Evolutionary conservation across 495 filamentous ascomycete species (phyloP).

Genomic region (Aspergillus ostianus): DNA sequence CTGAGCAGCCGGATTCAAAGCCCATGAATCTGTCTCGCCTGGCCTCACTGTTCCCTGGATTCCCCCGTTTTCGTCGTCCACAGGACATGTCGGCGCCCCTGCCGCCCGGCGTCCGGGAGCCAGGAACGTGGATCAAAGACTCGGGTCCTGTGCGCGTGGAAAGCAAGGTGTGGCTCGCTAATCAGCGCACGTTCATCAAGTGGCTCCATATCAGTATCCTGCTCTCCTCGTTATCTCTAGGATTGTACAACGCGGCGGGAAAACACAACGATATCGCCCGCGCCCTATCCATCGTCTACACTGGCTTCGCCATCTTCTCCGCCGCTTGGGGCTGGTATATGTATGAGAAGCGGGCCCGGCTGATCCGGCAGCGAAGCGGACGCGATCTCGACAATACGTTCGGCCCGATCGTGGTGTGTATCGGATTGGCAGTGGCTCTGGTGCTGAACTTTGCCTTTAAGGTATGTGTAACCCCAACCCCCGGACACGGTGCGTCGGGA

Average conservation of each 20-base stretch:
- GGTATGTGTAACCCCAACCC: conserved; percentile 24
- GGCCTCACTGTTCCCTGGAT: conserved; percentile 63
- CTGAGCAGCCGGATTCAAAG: conserved; percentile 17
- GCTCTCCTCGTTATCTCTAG: conserved; percentile 76
- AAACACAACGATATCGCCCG: conserved; percentile 68
- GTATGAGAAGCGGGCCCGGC: conserved; percentile 67
- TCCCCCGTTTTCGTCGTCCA: conserved; percentile 67
- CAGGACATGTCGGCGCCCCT: conserved; percentile 49
- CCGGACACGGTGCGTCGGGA: neutral
- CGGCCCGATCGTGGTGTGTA: conserved; percentile 80
- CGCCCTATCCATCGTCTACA: conserved; percentile 75
- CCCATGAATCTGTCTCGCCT: conserved; percentile 41
- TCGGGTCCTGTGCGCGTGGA: conserved; percentile 85
- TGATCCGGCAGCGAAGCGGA: conserved; percentile 82
- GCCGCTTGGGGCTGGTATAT: conserved; percentile 85
- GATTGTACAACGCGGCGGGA: conserved; percentile 83
- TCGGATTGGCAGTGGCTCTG: conserved; percentile 74
- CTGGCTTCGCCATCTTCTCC: conserved; percentile 75
- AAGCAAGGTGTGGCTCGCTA: conserved; percentile 97
- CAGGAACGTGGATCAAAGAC: conserved; percentile 87
- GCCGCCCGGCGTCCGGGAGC: conserved; percentile 83
- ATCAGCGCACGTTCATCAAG: conserved; percentile 95
- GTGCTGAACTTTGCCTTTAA: conserved; percentile 88
- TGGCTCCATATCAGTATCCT: conserved; percentile 94
- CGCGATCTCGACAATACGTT: conserved; percentile 87